These are phyloP conservation scores for Sclerotinia minor DNA, from an alignment of 2,329 filamentous ascomycete species.

Conservation along the genomic window DNA sequence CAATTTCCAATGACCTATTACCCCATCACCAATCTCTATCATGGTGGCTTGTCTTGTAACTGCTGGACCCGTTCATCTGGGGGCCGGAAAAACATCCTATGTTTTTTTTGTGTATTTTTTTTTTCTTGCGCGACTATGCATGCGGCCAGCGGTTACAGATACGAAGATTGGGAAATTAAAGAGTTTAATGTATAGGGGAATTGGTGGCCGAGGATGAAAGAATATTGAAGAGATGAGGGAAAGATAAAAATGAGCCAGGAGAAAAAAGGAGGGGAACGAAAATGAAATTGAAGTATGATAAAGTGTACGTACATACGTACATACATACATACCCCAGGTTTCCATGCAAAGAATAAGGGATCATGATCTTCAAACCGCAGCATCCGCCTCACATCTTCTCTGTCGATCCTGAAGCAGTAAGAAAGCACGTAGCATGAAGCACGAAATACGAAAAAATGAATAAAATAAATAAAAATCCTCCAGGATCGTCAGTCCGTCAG, in stretches of 20 bases:
- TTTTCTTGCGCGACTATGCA: neutral
- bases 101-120: neutral
- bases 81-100: neutral
- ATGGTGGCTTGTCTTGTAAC: slow-evolving; percentile 13
- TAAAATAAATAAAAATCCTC: neutral
- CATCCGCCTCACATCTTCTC: slow-evolving; percentile 1
- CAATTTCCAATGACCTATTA: slow-evolving; percentile 7
- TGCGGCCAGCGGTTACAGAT: slow-evolving; percentile 20
- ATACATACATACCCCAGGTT: neutral
- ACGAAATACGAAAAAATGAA: neutral
- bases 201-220: neutral
- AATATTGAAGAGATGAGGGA: neutral
- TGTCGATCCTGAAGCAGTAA: neutral
- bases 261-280: neutral
- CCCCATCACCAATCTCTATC: neutral
- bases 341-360: slow-evolving; percentile 10
- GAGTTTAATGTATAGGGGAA: slow-evolving; percentile 3
- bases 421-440: neutral
- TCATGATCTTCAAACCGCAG: slow-evolving; percentile 4
- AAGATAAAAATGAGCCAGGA: neutral
- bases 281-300: too few relatives aligned
- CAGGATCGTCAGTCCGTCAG: neutral
- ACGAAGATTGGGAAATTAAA: slow-evolving; percentile 5
- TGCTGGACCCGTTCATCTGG: neutral
- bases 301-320: too few relatives aligned